Conservation (phyloP, 345 rosid genomes). For the Eucalyptus cladocalyx region DNA sequence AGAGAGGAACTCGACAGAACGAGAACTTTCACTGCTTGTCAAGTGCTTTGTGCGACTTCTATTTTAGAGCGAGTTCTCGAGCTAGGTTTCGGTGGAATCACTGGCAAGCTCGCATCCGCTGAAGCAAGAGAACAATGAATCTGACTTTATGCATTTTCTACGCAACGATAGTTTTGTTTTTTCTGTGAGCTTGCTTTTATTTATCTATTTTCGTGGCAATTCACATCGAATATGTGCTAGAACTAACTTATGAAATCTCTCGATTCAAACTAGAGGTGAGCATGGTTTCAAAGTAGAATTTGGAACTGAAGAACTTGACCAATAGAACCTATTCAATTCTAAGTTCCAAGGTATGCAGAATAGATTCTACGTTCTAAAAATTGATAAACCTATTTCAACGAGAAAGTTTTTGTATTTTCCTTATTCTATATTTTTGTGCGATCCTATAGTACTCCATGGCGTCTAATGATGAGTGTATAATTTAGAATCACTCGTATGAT, state of each 20-base stretch:
- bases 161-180: neutral
- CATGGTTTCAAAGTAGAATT: rapidly evolving
- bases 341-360: rapidly evolving
- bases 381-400: no score
- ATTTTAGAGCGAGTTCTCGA: neutral
- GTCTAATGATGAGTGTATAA: no score
- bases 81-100: neutral
- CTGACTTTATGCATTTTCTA: neutral
- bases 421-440: no score
- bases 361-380: no score
- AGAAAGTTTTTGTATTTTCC: no score
- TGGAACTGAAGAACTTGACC: no score
- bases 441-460: rapidly evolving
- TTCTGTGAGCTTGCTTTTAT: neutral
- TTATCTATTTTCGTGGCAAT: neutral
- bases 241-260: no score
- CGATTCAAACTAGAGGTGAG: no score
- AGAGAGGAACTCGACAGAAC: no score
- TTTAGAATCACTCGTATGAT: rapidly evolving
- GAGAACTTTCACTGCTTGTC: no score
- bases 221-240: neutral
- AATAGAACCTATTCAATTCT: no score
- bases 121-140: neutral
- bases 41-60: no score
- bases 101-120: neutral